These are phyloP conservation scores for Microbotryomycetes sp. DNA, from an alignment of 1,284 basidiomycete species.

Conservation along the genomic window DNA sequence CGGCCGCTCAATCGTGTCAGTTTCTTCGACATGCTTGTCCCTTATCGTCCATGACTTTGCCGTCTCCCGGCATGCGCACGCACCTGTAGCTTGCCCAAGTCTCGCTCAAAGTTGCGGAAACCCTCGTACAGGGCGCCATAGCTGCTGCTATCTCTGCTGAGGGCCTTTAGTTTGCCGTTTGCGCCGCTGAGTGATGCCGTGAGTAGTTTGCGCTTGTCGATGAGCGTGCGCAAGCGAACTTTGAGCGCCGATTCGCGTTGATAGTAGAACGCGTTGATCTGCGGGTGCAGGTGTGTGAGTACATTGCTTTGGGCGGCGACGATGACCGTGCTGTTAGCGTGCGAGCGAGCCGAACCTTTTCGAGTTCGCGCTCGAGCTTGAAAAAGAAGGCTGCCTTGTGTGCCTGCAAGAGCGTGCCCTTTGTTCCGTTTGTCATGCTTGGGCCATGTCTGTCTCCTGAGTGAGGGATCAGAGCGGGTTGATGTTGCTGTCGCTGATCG, in stretches of 20 bases:
- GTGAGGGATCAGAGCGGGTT: background rate
- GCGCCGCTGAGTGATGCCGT: constrained; percentile 35
- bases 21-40: background rate
- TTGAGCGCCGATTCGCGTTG: constrained; percentile 96
- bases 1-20: background rate
- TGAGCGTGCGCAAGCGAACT: constrained; percentile 78
- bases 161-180: constrained; percentile 45
- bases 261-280: constrained; percentile 99
- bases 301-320: background rate
- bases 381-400: constrained; percentile 99
- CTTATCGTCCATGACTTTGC: background rate
- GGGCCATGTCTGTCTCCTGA: background rate
- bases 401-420: constrained; percentile 61
- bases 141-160: constrained; percentile 53
- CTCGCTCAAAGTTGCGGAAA: constrained; percentile 87
- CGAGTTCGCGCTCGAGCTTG: constrained; percentile 93
- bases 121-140: constrained; percentile 57
- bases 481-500: constrained; percentile 3
- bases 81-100: constrained; percentile 93
- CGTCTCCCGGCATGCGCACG: constrained; percentile 12
- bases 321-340: background rate
- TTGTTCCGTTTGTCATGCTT: constrained; percentile 4
- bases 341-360: constrained; percentile 62
- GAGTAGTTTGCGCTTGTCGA: constrained; percentile 76
- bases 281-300: constrained; percentile 5